Evolutionary conservation across 345 rosid genomes (phyloP).

Genomic region (Nasturtium officinale): DNA sequence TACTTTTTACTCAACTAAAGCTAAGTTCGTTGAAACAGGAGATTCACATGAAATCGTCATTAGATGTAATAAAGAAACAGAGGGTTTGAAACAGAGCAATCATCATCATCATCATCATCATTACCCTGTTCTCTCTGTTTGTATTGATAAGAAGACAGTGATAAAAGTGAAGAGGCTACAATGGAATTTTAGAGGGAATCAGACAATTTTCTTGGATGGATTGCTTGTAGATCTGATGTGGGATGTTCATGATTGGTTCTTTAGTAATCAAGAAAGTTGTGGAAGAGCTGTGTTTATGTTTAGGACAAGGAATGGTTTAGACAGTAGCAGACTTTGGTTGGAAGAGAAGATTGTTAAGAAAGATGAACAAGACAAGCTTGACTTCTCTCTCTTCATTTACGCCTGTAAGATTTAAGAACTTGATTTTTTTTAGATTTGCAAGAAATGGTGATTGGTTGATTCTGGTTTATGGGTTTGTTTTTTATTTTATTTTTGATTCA

Average conservation of each 20-base stretch:
- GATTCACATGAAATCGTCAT: conserved; percentile 67
- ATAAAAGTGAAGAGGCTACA: conserved; percentile 80
- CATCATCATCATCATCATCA: conserved; percentile 24
- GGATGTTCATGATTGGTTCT: conserved; percentile 98
- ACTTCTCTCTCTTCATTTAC: conserved; percentile 78
- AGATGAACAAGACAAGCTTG: conserved; percentile 59
- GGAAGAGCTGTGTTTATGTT: conserved; percentile 89
- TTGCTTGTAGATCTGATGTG: conserved; percentile 84
- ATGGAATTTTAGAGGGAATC: conserved; percentile 95
- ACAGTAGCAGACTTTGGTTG: conserved; percentile 68
- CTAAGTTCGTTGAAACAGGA: conserved; percentile 62
- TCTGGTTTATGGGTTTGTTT: conserved; percentile 28
- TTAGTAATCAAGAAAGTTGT: conserved; percentile 44
- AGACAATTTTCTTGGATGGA: conserved; percentile 79
- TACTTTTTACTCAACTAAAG: conserved; percentile 66
- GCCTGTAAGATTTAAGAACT: conserved; percentile 58
- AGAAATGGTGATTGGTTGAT: conserved; percentile 24
- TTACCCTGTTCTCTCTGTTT: conserved; percentile 63
- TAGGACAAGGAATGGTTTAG: conserved; percentile 75
- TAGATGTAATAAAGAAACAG: conserved; percentile 60
- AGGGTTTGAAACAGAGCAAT: conserved; percentile 50
- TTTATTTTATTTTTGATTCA: not conserved
- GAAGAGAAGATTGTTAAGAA: conserved; percentile 66
- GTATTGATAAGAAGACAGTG: conserved; percentile 74
- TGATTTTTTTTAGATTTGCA: conserved; percentile 11